Percentiles rank a stretch among this genome's conserved stretches.
Conservation (phyloP, 2,329 filamentous ascomycete genomes). For the Colletotrichum endophyticum region DNA sequence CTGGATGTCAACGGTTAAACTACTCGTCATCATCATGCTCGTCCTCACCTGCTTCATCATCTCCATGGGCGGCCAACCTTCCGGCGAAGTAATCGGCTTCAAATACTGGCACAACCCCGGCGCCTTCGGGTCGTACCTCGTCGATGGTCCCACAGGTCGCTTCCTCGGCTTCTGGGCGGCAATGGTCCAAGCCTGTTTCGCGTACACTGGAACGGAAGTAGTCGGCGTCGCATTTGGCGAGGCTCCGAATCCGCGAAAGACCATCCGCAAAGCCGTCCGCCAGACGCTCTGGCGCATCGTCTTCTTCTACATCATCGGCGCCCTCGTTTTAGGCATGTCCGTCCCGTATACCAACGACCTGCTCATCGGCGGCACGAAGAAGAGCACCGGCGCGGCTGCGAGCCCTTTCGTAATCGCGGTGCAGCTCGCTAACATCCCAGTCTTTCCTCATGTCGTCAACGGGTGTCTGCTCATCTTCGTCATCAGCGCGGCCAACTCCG, state of each 20-base stretch:
- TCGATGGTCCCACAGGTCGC: constrained; percentile 35
- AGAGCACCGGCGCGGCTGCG: constrained; percentile 30
- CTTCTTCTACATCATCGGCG: constrained; percentile 26
- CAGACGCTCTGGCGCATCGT: constrained; percentile 30
- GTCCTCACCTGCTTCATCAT: constrained; percentile 42
- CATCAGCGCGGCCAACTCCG: constrained; percentile 19
- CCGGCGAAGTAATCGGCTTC: constrained; percentile 42
- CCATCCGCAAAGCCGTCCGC: constrained; percentile 25
- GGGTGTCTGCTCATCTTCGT: constrained; percentile 27
- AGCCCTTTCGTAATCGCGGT: constrained; percentile 29
- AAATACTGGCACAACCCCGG: constrained; percentile 48
- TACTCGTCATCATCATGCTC: constrained; percentile 45
- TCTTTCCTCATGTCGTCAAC: constrained; percentile 27
- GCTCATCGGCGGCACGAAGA: constrained; percentile 1
- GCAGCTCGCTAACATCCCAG: constrained; percentile 21
- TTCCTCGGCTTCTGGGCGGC: constrained; percentile 46
- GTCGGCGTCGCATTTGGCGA: constrained; percentile 76
- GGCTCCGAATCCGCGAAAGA: constrained; percentile 27
- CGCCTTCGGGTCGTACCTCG: constrained; percentile 41
- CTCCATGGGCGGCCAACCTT: constrained; percentile 43
- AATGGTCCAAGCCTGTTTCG: constrained; percentile 42
- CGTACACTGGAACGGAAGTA: constrained; percentile 67
- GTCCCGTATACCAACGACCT: constrained; percentile 27
- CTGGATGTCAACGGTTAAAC: constrained; percentile 49
- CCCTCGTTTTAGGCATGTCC: constrained; percentile 27